Evolutionary conservation across 2,329 filamentous ascomycete species (phyloP).

Genomic region (Phaeosphaeriaceae sp.): DNA sequence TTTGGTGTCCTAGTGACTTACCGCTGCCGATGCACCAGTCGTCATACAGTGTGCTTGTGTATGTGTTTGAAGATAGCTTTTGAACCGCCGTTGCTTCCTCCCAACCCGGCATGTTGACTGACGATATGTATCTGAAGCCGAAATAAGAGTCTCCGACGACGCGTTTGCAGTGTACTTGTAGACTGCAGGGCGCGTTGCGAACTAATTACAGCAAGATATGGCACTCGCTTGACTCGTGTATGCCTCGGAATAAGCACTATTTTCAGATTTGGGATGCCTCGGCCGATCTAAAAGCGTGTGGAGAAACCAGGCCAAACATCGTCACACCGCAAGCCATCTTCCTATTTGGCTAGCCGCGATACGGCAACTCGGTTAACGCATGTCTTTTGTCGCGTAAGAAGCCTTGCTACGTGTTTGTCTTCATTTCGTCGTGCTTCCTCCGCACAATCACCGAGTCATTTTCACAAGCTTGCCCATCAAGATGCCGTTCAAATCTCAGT

Average conservation of each 20-base stretch:
- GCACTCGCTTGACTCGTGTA: slow-evolving; percentile 3
- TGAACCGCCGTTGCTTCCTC: slow-evolving; percentile 57
- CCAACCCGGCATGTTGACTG: slow-evolving; percentile 48
- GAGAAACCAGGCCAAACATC: slow-evolving; percentile 19
- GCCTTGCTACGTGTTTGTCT: slow-evolving; percentile 7
- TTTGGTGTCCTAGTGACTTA: slow-evolving; percentile 34
- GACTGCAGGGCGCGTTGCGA: neutral
- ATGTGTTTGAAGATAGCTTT: slow-evolving; percentile 62
- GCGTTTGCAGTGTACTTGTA: neutral
- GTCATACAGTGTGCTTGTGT: slow-evolving; percentile 60
- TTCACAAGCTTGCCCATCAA: slow-evolving; percentile 13
- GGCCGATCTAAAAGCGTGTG: slow-evolving; percentile 22
- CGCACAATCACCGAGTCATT: slow-evolving; percentile 6
- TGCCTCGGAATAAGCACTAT: slow-evolving; percentile 25
- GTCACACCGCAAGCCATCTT: slow-evolving; percentile 17
- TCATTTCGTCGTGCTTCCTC: slow-evolving; percentile 8
- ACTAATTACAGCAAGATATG: neutral
- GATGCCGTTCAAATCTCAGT: slow-evolving; percentile 76
- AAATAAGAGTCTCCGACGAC: no score
- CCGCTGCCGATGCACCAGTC: slow-evolving; percentile 72
- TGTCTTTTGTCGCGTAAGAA: slow-evolving; percentile 15
- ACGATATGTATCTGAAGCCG: neutral
- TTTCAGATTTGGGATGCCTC: slow-evolving; percentile 26
- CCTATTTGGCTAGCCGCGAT: slow-evolving; percentile 13
- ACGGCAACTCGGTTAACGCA: slow-evolving; percentile 19